These are phyloP conservation scores for Haplographium delicatum DNA, from an alignment of 495 filamentous ascomycete genomes.

Conservation along the genomic window DNA sequence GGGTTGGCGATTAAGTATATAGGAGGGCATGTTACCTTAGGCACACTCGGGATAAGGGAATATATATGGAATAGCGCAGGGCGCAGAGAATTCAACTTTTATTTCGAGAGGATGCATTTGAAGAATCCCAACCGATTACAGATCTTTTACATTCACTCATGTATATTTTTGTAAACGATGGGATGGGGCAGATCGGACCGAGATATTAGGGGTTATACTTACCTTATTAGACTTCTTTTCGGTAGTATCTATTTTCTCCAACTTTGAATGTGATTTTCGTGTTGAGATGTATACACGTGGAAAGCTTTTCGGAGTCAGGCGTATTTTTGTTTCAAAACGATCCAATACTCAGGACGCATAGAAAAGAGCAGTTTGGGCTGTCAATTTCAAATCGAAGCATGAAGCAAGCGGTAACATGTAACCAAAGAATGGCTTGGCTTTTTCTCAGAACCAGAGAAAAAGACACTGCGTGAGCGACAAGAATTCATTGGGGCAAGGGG, in stretches of 20 bases:
- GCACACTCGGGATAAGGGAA: background rate
- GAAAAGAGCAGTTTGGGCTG: too few species aligned
- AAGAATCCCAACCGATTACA: background rate
- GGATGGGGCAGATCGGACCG: background rate
- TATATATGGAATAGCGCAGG: slow-evolving; percentile 1
- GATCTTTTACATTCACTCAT: background rate
- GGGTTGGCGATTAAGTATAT: background rate
- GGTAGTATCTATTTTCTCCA: background rate
- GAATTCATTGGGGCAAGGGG: too few species aligned
- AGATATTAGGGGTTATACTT: background rate
- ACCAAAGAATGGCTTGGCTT: too few species aligned
- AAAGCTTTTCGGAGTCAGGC: too few species aligned
- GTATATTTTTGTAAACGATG: background rate
- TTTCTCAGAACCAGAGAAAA: too few species aligned
- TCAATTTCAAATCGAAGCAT: too few species aligned
- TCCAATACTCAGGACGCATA: too few species aligned
- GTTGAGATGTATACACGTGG: too few species aligned
- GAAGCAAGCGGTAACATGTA: too few species aligned
- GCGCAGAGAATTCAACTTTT: background rate
- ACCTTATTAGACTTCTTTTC: background rate
- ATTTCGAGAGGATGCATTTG: background rate
- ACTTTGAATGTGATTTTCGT: too few species aligned
- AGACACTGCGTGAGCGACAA: too few species aligned
- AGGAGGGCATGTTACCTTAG: background rate
- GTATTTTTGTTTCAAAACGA: too few species aligned